These are phyloP conservation scores for Houttuynia cordata DNA, from an alignment of 164 flowering plant genomes.

Conservation along the genomic window DNA sequence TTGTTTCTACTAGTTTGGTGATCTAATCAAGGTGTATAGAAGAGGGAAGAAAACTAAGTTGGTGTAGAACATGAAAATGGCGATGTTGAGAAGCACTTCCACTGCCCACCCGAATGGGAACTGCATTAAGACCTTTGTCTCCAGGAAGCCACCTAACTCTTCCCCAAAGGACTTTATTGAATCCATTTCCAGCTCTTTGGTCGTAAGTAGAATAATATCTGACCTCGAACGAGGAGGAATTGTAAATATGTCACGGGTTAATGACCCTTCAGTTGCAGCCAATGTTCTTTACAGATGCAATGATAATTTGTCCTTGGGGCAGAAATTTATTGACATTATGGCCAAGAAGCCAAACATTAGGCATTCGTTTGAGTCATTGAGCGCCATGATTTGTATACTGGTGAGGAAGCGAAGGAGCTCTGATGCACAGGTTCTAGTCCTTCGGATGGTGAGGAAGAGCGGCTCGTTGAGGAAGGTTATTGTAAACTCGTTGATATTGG, in stretches of 20 bases:
- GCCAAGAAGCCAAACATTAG: slow-evolving; percentile 21
- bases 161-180: slow-evolving; percentile 4
- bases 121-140: no score
- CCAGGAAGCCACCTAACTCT: not conserved
- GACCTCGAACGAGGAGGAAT: slow-evolving; percentile 29
- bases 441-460: slow-evolving; percentile 65
- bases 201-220: slow-evolving; percentile 33
- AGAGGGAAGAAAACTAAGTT: no score
- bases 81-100: no score
- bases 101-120: no score
- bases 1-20: no score
- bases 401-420: slow-evolving; percentile 41
- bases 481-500: slow-evolving; percentile 44
- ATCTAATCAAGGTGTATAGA: no score
- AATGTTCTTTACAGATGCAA: slow-evolving; percentile 43
- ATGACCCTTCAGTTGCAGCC: slow-evolving; percentile 31
- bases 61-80: no score
- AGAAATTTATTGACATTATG: slow-evolving; percentile 40
- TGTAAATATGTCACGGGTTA: slow-evolving; percentile 13
- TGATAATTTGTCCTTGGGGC: slow-evolving; percentile 30
- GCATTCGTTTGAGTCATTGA: slow-evolving; percentile 44
- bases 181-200: slow-evolving; percentile 23
- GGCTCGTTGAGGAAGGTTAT: slow-evolving; percentile 53
- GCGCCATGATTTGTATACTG: slow-evolving; percentile 53
- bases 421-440: slow-evolving; percentile 70